Conservation (phyloP, 495 filamentous ascomycete genomes). For the Aspergillus saccharolyticus region DNA sequence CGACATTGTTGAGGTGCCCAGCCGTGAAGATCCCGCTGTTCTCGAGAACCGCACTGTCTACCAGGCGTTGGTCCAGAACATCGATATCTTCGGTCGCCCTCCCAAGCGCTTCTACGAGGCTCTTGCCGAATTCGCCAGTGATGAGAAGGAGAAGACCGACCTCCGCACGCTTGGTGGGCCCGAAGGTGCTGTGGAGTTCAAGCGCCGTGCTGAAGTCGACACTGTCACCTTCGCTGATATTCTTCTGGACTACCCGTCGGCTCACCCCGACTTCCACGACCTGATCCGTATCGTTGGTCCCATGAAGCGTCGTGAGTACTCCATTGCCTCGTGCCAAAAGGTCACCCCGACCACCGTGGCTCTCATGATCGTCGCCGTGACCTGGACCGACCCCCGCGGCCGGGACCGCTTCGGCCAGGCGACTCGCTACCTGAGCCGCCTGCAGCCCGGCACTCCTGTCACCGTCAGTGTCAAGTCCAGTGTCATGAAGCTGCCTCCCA, state of each 20-base stretch:
- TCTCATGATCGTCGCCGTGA: constrained; percentile 97
- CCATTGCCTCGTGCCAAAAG: constrained; percentile 91
- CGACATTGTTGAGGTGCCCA: constrained; percentile 84
- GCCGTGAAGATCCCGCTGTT: constrained; percentile 69
- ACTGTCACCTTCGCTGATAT: constrained; percentile 90
- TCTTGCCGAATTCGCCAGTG: constrained; percentile 77
- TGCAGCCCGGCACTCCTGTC: constrained; percentile 68
- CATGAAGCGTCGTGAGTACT: constrained; percentile 95
- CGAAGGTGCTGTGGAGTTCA: constrained; percentile 90
- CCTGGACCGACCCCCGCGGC: constrained; percentile 84
- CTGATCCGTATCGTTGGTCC: constrained; percentile 84
- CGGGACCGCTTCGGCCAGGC: constrained; percentile 90
- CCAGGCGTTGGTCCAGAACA: constrained; percentile 86
- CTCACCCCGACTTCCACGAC: constrained; percentile 85
- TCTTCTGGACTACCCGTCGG: constrained; percentile 79
- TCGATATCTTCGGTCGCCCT: constrained; percentile 95
- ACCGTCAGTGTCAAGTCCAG: constrained; percentile 94
- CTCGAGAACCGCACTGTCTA: constrained; percentile 90
- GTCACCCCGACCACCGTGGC: constrained; percentile 80
- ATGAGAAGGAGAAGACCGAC: constrained; percentile 75
- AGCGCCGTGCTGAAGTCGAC: constrained; percentile 88
- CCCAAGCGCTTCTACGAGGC: constrained; percentile 97
- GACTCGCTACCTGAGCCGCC: constrained; percentile 74
- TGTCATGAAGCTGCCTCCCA: constrained; percentile 91
- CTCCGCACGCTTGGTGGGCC: constrained; percentile 71